Conservation (phyloP, 306 rosid genomes). For the Elaeagnus macrophylla region DNA sequence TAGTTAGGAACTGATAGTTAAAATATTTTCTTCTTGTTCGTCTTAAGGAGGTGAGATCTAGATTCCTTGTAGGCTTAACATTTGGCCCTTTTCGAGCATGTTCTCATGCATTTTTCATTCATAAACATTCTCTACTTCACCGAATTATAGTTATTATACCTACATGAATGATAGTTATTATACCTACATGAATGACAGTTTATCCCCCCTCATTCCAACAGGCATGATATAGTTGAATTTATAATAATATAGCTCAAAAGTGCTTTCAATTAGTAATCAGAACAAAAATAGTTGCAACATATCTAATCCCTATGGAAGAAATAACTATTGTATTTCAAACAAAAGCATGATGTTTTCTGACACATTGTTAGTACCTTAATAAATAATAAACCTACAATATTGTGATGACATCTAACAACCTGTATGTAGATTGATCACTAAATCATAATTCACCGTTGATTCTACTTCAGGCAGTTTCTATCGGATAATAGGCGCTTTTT, state of each 20-base stretch:
- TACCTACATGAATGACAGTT: too few relatives aligned
- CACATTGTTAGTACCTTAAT: neutral
- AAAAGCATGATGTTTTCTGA: neutral
- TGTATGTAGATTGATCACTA: slow-evolving; percentile 9
- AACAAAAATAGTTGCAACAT: neutral
- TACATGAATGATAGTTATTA: too few relatives aligned
- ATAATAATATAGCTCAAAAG: too few relatives aligned
- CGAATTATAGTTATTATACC: too few relatives aligned
- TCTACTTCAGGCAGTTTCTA: slow-evolving; percentile 40
- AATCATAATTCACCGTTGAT: slow-evolving; percentile 9
- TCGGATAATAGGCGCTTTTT: slow-evolving; percentile 43
- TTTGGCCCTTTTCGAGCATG: too few relatives aligned
- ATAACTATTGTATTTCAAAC: neutral
- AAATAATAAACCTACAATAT: too few relatives aligned
- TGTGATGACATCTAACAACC: neutral
- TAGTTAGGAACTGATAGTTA: neutral
- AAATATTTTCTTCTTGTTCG: neutral
- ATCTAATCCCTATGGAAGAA: neutral
- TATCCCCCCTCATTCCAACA: too few relatives aligned
- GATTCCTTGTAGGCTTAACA: too few relatives aligned
- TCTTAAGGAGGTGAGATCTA: neutral
- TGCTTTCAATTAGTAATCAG: neutral
- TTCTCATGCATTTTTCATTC: too few relatives aligned
- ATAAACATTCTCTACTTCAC: too few relatives aligned
- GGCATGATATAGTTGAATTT: too few relatives aligned